These are phyloP conservation scores for Cladorrhinum sp. DNA, from an alignment of 2,329 filamentous ascomycete genomes.

Conservation along the genomic window DNA sequence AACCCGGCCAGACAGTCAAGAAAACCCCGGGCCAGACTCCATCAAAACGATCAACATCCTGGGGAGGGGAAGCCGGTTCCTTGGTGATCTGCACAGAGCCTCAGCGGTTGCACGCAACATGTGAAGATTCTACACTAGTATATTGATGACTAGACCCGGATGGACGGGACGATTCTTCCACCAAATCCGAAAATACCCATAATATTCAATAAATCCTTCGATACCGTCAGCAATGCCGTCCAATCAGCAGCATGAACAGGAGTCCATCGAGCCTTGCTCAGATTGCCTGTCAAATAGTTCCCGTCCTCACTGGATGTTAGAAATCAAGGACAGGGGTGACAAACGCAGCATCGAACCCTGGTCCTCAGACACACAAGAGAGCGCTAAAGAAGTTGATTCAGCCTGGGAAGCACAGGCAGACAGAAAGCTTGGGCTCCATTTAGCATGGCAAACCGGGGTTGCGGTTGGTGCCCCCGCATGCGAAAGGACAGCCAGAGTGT, in stretches of 20 bases:
- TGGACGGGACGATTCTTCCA: not conserved
- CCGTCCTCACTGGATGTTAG: not conserved
- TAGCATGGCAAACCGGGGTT: constrained; percentile 6
- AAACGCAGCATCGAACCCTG: not conserved
- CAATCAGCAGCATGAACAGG: not conserved
- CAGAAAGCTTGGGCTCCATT: not conserved
- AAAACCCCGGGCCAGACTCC: too few relatives aligned
- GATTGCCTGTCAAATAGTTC: not conserved
- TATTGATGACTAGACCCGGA: not conserved
- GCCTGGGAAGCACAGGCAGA: not conserved
- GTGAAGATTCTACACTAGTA: not conserved
- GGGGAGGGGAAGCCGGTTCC: not conserved
- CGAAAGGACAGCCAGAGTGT: not conserved
- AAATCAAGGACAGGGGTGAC: not conserved
- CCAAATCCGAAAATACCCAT: not conserved
- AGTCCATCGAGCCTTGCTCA: not conserved
- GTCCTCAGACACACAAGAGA: not conserved
- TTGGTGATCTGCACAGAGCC: constrained; percentile 4
- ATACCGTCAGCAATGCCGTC: not conserved
- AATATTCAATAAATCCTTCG: not conserved
- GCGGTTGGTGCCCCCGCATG: not conserved
- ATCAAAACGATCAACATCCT: not conserved
- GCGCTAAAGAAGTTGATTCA: not conserved
- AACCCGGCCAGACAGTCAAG: too few relatives aligned
- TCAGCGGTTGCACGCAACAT: not conserved